phyloP scores from a whole-genome alignment of 1,284 basidiomycete species.

The Fomitopsis betulina region DNA sequence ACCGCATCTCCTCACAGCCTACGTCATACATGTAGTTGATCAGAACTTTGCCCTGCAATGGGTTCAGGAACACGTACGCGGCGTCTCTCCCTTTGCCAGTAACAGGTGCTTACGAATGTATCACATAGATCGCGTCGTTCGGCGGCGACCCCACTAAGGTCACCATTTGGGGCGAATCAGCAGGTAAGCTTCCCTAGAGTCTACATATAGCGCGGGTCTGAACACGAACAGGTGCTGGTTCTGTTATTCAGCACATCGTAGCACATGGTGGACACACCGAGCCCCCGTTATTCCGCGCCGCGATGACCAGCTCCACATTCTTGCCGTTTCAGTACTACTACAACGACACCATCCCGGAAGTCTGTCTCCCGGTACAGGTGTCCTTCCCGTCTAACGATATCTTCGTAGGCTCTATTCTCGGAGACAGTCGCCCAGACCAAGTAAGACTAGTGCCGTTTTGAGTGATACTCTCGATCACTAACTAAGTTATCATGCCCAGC shows the following conservation, averaged over 20 bases:
- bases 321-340: slow-evolving; percentile 1
- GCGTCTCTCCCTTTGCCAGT: not conserved
- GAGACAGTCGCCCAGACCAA: not conserved
- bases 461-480: not conserved
- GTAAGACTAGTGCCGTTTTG: not conserved
- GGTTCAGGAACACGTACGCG: not conserved
- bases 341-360: not conserved
- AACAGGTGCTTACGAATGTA: not conserved
- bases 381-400: too few relatives aligned
- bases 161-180: not conserved
- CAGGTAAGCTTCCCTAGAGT: not conserved
- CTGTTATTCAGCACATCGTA: not conserved
- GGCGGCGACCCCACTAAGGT: not conserved
- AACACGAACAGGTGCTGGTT: not conserved
- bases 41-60: not conserved
- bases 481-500: not conserved
- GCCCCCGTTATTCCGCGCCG: not conserved
- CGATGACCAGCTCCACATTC: not conserved
- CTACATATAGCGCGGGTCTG: not conserved
- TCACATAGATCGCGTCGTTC: not conserved
- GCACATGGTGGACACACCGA: not conserved
- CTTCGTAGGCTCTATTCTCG: not conserved
- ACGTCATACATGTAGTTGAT: not conserved
- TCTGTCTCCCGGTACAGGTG: not conserved
- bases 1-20: too few relatives aligned